Evolutionary conservation across 257 asterid species (phyloP), one percentile per base, ranked within the genome.

Genomic region (Solanum lignicaule): DNA sequence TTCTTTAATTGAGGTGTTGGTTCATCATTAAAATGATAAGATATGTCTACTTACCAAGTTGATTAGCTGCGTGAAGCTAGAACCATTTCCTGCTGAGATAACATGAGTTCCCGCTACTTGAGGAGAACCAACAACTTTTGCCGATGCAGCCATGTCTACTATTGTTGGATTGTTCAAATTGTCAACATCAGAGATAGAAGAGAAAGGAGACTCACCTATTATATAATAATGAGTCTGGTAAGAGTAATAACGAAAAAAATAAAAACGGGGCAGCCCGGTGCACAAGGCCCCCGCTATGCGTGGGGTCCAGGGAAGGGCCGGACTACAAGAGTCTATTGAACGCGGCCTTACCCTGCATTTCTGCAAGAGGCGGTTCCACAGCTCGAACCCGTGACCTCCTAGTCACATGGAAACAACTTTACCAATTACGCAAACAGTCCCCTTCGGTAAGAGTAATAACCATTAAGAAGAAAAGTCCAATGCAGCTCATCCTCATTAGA

Each of bases 141-240:
- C 92, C 85, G 90, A 88, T 72, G 96, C 89, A 83, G 90, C 93
- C 94, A 93, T 97, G 88, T 94, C 98, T 15, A 89, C 88, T 48
- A 90, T 89, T 75, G 91, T 90, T 93, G 92, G 95, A 89, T 95
- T 94, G 95, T 93, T 97, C 93, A 97, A 91, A 92, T 96, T 96
- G 93, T 97, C 99, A 79, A 96, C 92, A 92, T 97, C 99, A 87
- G 99, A 97, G 86, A 98, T 98, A 86, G 99, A 97, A 83, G 99
- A 97, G 86, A 98, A 95, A 89, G 99, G 99, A 88, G 99, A 97
- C 89, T 97, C 99, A 88, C 99, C 99, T 97, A 90, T 60, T 32
- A 86, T 72, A 39, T 79, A 74, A 84, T 48, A 73, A 75, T 33
- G 83, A 86, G 52, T 73, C 46, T 52, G 84, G 39, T 86, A 86